Percentiles rank a stretch among this genome's conserved stretches.
These are phyloP conservation scores for Colletotrichum orbiculare DNA, from an alignment of 2,329 filamentous ascomycete genomes.

Conservation along the genomic window DNA sequence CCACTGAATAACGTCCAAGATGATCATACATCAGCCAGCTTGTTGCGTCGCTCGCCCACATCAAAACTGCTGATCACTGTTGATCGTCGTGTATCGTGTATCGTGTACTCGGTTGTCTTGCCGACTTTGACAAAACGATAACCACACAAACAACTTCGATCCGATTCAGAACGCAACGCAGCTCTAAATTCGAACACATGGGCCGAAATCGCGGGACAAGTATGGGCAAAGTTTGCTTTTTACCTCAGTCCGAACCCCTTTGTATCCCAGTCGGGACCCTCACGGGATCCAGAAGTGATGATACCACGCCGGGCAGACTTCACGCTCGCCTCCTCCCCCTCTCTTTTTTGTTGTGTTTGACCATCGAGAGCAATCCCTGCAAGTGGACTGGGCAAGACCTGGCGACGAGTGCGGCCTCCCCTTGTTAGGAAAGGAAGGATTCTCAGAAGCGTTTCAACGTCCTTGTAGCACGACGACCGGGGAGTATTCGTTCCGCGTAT, in stretches of 20 bases:
- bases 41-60: slow-evolving; percentile 9
- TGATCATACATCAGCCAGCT: slow-evolving; percentile 3
- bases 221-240: too few relatives aligned
- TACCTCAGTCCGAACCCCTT: too few relatives aligned
- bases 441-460: slow-evolving; percentile 15
- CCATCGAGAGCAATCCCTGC: slow-evolving; percentile 13
- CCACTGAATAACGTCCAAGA: slow-evolving; percentile 26
- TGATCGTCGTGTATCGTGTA: slow-evolving; percentile 27
- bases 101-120: neutral
- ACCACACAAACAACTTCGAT: neutral
- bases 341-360: neutral
- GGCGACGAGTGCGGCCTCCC: neutral
- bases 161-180: too few relatives aligned
- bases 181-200: too few relatives aligned
- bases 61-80: slow-evolving; percentile 14
- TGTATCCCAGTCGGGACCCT: neutral
- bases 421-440: neutral
- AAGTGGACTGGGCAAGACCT: slow-evolving; percentile 11
- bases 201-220: too few relatives aligned
- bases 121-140: neutral
- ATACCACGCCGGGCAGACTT: neutral
- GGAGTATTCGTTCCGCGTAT: slow-evolving; percentile 4
- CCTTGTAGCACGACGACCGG: neutral
- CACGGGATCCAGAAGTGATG: slow-evolving; percentile 11
- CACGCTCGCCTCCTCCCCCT: neutral